Evolutionary conservation across 306 rosid species (phyloP).

Genomic region (Prosopis cineraria): DNA sequence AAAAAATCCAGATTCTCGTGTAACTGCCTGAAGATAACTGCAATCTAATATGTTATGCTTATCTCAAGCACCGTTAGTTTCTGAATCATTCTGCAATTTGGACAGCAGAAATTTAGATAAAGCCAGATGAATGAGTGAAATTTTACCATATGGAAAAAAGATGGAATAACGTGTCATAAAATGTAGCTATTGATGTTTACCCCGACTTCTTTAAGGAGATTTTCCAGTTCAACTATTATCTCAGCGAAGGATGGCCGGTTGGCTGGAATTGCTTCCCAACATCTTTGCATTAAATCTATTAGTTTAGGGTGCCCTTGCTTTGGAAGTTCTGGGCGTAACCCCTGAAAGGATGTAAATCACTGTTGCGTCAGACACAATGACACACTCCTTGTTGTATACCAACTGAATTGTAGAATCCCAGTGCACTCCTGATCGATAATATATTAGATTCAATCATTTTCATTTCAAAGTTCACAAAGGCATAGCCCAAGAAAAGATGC

Average conservation of each 20-base stretch:
- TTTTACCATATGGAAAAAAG: not conserved
- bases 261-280: slow-evolving; percentile 87
- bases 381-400: not conserved
- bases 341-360: slow-evolving; percentile 54
- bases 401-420: slow-evolving; percentile 7
- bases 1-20: slow-evolving; percentile 41
- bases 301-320: slow-evolving; percentile 72
- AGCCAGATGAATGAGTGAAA: not conserved
- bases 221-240: slow-evolving; percentile 74
- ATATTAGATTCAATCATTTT: not conserved
- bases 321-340: slow-evolving; percentile 92
- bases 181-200: slow-evolving; percentile 35
- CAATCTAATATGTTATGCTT: slow-evolving; percentile 35
- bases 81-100: slow-evolving; percentile 60
- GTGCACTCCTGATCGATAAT: not conserved
- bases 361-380: slow-evolving; percentile 31
- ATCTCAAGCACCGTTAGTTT: slow-evolving; percentile 50
- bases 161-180: not conserved
- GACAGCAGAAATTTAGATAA: slow-evolving; percentile 24
- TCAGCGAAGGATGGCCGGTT: slow-evolving; percentile 76
- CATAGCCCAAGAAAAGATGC: not conserved
- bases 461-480: not conserved
- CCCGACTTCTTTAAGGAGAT: slow-evolving; percentile 62
- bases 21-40: slow-evolving; percentile 45
- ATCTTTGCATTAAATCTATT: slow-evolving; percentile 80